These are phyloP conservation scores for Magnolia changhungtana DNA, from an alignment of 164 flowering plant genomes.

Conservation along the genomic window DNA sequence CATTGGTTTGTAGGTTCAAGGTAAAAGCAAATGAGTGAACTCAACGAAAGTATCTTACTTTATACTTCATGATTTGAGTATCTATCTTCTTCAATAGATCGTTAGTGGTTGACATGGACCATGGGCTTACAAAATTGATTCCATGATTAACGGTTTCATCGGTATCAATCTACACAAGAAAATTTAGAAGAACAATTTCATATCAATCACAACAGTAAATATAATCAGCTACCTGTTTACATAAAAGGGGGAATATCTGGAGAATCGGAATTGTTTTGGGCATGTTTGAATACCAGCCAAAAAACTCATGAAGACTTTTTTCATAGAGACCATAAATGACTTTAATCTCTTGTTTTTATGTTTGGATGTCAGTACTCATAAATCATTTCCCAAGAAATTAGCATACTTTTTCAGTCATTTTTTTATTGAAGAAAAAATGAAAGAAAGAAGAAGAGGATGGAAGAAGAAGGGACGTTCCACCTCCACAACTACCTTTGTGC, in stretches of 20 bases:
- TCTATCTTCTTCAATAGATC: constrained; percentile 46
- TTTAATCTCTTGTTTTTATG: neutral
- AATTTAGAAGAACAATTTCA: constrained; percentile 9
- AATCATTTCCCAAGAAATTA: neutral
- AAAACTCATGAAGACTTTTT: too few relatives aligned
- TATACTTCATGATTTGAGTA: constrained; percentile 47
- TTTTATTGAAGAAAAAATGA: too few relatives aligned
- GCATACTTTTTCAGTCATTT: neutral
- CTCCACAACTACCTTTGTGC: too few relatives aligned
- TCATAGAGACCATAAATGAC: neutral
- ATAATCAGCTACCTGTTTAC: neutral
- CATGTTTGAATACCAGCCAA: too few relatives aligned
- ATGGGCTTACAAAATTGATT: constrained; percentile 51
- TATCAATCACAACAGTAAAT: neutral
- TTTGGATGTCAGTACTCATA: neutral
- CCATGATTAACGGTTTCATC: constrained; percentile 19
- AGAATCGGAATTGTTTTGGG: neutral
- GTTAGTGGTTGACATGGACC: constrained; percentile 56
- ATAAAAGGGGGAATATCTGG: neutral
- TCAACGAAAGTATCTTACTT: constrained; percentile 41
- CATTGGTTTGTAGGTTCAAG: neutral
- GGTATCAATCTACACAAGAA: constrained; percentile 30
- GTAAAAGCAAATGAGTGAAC: constrained; percentile 1
- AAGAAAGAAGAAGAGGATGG: too few relatives aligned
- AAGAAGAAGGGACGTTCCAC: too few relatives aligned